A percentile compares a stretch with the other conserved stretches of the same genome.
These are phyloP conservation scores for Phragmites australis DNA, from an alignment of 176 grass and related monocot species.

Conservation along the genomic window DNA sequence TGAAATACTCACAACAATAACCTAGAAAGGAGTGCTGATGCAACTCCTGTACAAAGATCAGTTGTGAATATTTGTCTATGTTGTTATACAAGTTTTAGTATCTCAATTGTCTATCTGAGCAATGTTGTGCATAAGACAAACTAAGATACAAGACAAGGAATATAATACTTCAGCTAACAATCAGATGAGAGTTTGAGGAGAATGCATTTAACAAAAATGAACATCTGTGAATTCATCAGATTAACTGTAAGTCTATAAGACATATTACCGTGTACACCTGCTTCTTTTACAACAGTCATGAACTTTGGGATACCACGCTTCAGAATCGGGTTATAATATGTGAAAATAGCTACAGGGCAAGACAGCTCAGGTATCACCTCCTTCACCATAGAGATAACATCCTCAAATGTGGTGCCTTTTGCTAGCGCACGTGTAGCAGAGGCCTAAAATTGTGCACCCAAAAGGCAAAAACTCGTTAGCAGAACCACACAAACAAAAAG, in stretches of 20 bases:
- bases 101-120: not conserved
- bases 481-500: not conserved
- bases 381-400: constrained; percentile 91
- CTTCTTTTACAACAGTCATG: constrained; percentile 74
- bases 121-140: not conserved
- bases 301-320: constrained; percentile 85
- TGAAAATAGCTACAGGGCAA: constrained; percentile 91
- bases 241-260: not conserved
- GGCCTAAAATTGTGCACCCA: constrained; percentile 48
- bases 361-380: constrained; percentile 88
- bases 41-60: constrained; percentile 8
- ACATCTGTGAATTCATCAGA: constrained; percentile 20
- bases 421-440: constrained; percentile 83
- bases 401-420: constrained; percentile 86
- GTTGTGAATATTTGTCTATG: not conserved
- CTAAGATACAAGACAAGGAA: not conserved
- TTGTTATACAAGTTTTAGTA: not conserved
- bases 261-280: constrained; percentile 74
- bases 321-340: constrained; percentile 95
- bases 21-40: not conserved
- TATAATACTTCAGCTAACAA: not conserved
- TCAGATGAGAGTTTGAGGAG: not conserved
- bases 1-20: too few species aligned
- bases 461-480: constrained; percentile 1
- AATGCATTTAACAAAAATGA: not conserved